Base-by-base conservation (phyloP, 768 basidiomycete species). In the Tylopilus balloui region DNA sequence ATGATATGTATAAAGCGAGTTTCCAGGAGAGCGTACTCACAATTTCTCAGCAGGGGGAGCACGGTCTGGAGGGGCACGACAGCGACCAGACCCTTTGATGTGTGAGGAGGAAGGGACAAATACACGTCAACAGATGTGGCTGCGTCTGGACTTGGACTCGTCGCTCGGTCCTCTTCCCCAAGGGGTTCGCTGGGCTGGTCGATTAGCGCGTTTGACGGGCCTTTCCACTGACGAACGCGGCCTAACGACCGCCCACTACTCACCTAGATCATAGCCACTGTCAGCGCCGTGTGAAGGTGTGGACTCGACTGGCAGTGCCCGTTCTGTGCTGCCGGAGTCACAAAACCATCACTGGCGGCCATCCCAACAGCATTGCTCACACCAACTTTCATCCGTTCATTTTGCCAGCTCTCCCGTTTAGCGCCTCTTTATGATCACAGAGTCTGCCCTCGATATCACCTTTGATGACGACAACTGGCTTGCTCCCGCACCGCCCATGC, bases 401-500 rank as follows among this genome's bases (percentile, higher is more conserved):
- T 43, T 47, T 24, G n/a, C 32, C 40, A 44, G 41, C 46, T 25
- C 46, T 31, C 41, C 23, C 27, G 42, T 40, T 34, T 23, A 23
- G 27, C 10, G 15, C 17, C 40, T 23, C 53, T 42, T 51, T 66
- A 85, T 85, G 83, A 73, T 84, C 48, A 78, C 83, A 47, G 74
- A 78, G 54, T 67, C 79, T 44, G 56, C 80, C 55, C 69, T 84
- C 56, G 82, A 84, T 62, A 67, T 83, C 60, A 68, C 75, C 47
- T 84, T 83, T 66, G 85, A 86, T 62, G 83, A 80, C 53, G 82
- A 84, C 55, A 85, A 83, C 59, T 87, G 86, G 86, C 73, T 76
- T 52, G 59, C 76, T 23, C 72, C 79, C 35, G 70, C 73, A 31
- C 72, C 76, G 25, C 65, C 75, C 4, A 67, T 75, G 24, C 73